These are phyloP conservation scores for Exophiala bonariae DNA, from an alignment of 2,329 filamentous ascomycete genomes.

Conservation along the genomic window DNA sequence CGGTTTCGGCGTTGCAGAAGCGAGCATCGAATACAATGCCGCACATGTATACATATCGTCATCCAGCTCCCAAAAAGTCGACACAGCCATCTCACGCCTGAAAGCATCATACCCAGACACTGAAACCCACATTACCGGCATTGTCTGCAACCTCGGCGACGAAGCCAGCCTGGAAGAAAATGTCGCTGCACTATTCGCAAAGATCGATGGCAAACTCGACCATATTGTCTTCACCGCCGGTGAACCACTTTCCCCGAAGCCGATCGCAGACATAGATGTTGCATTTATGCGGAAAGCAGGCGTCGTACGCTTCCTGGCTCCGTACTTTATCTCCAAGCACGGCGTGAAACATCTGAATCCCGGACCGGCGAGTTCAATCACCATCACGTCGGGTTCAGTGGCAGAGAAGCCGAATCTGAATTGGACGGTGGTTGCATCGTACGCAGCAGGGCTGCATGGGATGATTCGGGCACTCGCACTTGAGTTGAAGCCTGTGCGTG, in stretches of 20 bases:
- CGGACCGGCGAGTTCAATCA: slow-evolving; percentile 38
- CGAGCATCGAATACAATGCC: slow-evolving; percentile 47
- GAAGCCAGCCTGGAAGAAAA: slow-evolving; percentile 45
- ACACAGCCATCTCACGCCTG: slow-evolving; percentile 42
- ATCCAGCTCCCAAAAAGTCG: slow-evolving; percentile 35
- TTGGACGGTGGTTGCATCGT: slow-evolving; percentile 34
- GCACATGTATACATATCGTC: slow-evolving; percentile 50
- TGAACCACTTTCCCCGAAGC: slow-evolving; percentile 31
- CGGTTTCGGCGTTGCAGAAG: slow-evolving; percentile 54
- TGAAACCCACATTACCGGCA: slow-evolving; percentile 37
- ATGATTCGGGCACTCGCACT: slow-evolving; percentile 40
- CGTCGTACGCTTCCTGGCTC: slow-evolving; percentile 38
- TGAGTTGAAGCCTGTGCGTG: slow-evolving; percentile 43
- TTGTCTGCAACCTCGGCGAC: slow-evolving; percentile 47
- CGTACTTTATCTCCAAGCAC: slow-evolving; percentile 43
- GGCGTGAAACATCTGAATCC: slow-evolving; percentile 21
- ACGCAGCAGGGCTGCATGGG: slow-evolving; percentile 33
- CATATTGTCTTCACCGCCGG: slow-evolving; percentile 56
- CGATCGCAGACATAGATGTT: slow-evolving; percentile 31
- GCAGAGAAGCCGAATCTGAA: slow-evolving; percentile 36
- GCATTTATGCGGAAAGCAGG: slow-evolving; percentile 27
- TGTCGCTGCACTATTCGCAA: slow-evolving; percentile 39
- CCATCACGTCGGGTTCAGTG: slow-evolving; percentile 42
- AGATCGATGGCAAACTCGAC: slow-evolving; percentile 38
- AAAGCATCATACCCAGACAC: slow-evolving; percentile 42